Base-by-base conservation (phyloP, 331 rosid genomes). In the Quercus lobata region DNA sequence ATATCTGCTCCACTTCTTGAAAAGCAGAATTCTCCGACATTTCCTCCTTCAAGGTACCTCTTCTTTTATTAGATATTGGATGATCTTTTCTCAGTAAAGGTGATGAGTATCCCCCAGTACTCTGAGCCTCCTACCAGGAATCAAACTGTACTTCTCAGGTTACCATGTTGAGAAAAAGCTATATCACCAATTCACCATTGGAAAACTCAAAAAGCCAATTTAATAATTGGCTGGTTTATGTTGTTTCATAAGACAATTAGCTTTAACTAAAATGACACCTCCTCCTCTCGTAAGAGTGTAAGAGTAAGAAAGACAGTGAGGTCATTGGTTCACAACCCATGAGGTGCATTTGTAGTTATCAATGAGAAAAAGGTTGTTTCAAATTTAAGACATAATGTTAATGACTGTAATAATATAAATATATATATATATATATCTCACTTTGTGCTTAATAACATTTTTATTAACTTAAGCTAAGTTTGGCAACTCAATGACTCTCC, bases 1-100 rank as follows among this genome's bases (percentile, higher is more conserved):
- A 79, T 80, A 68, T 83, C 76, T 77, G 88, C 74, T 83, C 91
- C 19, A 10, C 41, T 75, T 83, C 90, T 80, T 86, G 92, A 78
- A 89, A 75, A 77, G 88, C 88, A 80, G 92, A 93, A 82, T 84
- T 88, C 85, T 91, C 93, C 4, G 91, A 91, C 88, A 86, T 88
- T 80, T 84, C 94, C 84, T 93, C 97, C 83, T 87, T 93, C 34
- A 88, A 61, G 75, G 79, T 90, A 74, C 88, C 83, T 65, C 85
- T 84, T 83, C 79, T 84, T 83, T 86, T 86, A 75, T 71, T 75
- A 71, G 73, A 76, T 81, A 68, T 76, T 54, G 83, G 79, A 80
- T 72, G 86, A 72, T 81, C 90, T 80, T 80, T 88, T 81, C 76
- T 86, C 49, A 72, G 56, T 85, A 86, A 77, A 77, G 89, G 84